Percentiles rank a stretch among this genome's conserved stretches.
These are phyloP conservation scores for Orychophragmus violaceus DNA, from an alignment of 345 rosid species.

Conservation along the genomic window DNA sequence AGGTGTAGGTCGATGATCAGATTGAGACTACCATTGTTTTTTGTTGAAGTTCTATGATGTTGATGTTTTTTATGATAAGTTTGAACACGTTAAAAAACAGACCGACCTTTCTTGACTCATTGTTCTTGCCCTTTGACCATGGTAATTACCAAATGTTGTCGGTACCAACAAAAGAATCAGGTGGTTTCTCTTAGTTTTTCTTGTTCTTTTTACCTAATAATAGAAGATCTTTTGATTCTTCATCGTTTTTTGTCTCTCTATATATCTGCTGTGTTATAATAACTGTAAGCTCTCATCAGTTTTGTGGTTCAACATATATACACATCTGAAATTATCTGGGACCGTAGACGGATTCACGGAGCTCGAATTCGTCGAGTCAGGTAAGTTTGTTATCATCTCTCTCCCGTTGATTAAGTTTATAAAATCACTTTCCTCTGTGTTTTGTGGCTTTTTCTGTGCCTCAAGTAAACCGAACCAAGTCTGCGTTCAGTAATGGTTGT, in stretches of 20 bases:
- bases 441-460: not conserved
- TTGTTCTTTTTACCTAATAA: not conserved
- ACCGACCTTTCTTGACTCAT: not conserved
- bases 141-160: slow-evolving; percentile 6
- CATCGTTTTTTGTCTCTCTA: not conserved
- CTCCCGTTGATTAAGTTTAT: not conserved
- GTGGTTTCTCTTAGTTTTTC: not conserved
- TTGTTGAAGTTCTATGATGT: not conserved
- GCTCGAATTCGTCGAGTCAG: not conserved
- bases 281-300: not conserved
- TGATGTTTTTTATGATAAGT: not conserved
- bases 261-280: not conserved
- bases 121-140: slow-evolving; percentile 16
- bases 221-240: not conserved
- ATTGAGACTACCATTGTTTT: not conserved
- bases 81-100: not conserved
- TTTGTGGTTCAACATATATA: not conserved
- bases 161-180: slow-evolving; percentile 8
- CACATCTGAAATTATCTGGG: not conserved
- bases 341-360: not conserved
- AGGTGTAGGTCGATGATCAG: too few species aligned
- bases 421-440: not conserved
- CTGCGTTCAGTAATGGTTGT: not conserved
- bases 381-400: not conserved
- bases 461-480: not conserved